Evolutionary conservation across 257 asterid species (phyloP).

Genomic region (Paulownia fortunei): DNA sequence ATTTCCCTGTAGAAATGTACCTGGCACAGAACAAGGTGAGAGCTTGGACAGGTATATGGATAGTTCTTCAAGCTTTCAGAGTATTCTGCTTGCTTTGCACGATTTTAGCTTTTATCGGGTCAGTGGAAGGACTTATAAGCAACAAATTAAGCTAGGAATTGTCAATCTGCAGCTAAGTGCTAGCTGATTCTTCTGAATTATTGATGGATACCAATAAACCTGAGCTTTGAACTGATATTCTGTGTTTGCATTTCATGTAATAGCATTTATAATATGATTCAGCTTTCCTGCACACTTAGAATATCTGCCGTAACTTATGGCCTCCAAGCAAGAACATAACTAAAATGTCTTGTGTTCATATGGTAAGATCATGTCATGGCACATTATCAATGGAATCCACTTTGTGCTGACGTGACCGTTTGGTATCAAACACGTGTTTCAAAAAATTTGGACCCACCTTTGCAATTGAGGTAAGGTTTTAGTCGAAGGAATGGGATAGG

Average conservation of each 20-base stretch:
- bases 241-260: background rate
- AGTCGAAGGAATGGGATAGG: no score
- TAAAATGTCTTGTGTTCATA: background rate
- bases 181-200: slow-evolving; percentile 4
- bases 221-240: slow-evolving; percentile 5
- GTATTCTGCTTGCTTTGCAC: slow-evolving; percentile 51
- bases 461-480: no score
- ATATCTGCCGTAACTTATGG: background rate
- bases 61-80: slow-evolving; percentile 59
- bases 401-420: no score
- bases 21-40: slow-evolving; percentile 57
- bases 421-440: no score
- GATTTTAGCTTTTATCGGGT: slow-evolving; percentile 59
- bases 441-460: no score
- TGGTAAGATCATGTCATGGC: no score
- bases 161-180: background rate
- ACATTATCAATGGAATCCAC: no score
- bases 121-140: slow-evolving; percentile 59
- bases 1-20: slow-evolving; percentile 76
- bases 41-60: slow-evolving; percentile 64
- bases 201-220: background rate
- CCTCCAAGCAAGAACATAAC: background rate
- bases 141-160: slow-evolving; percentile 45
- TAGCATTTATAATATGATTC: background rate
- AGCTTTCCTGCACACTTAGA: background rate